Conservation (phyloP, 805 yeast genomes). For the Wickerhamomyces chambardii region DNA sequence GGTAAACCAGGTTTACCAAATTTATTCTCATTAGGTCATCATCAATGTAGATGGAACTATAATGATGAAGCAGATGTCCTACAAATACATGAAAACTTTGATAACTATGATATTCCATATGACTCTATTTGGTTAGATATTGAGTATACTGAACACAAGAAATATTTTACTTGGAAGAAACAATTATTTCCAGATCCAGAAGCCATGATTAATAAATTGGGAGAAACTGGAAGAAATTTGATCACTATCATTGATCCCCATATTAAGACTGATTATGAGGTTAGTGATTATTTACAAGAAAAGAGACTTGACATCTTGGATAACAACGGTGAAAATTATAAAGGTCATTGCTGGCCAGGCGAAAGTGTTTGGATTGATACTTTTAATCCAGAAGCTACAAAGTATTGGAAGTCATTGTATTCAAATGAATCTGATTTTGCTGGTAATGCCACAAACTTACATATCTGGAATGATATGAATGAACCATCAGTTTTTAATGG, state of each 20-base stretch:
- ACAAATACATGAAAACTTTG: conserved; percentile 63
- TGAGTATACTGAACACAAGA: conserved; percentile 80
- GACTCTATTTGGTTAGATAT: conserved; percentile 94
- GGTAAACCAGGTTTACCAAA: conserved; percentile 74
- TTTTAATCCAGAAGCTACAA: conserved; percentile 50
- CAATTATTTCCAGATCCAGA: conserved; percentile 69
- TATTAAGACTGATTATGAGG: conserved; percentile 59
- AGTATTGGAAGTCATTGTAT: conserved; percentile 52
- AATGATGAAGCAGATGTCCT: conserved; percentile 81
- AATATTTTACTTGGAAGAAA: conserved; percentile 87
- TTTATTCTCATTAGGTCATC: conserved; percentile 77
- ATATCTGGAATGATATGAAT: conserved; percentile 97
- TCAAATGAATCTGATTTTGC: conserved; percentile 34
- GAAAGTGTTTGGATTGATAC: conserved; percentile 92
- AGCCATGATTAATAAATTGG: conserved; percentile 56
- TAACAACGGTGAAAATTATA: conserved; percentile 37
- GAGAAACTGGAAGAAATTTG: conserved; percentile 66
- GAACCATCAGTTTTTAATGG: conserved; percentile 95
- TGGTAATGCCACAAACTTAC: conserved; percentile 52
- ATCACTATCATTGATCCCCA: conserved; percentile 92
- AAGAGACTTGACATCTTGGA: conserved; percentile 38
- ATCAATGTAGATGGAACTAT: conserved; percentile 97
- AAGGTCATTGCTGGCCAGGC: conserved; percentile 98
- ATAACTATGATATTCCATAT: conserved; percentile 66
- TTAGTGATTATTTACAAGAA: conserved; percentile 43